Evolutionary conservation across 2,329 filamentous ascomycete genomes (phyloP).

Genomic region (Pseudogymnoascus sp.): DNA sequence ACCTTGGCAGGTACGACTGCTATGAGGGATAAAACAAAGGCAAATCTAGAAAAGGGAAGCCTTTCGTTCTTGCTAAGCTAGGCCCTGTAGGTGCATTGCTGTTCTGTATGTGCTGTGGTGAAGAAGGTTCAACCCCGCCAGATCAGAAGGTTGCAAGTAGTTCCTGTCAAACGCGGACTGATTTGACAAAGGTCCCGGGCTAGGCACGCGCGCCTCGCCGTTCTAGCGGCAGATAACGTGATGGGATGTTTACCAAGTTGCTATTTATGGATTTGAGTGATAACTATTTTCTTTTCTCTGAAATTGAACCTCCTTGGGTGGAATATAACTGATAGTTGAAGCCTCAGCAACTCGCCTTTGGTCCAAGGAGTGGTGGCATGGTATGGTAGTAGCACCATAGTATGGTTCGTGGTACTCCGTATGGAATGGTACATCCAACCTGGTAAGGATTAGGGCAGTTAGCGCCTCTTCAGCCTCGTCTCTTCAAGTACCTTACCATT

Average conservation of each 20-base stretch:
- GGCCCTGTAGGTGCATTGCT: not conserved
- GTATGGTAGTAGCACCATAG: not conserved
- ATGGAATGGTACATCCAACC: not conserved
- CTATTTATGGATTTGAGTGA: not conserved
- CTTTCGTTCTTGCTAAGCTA: not conserved
- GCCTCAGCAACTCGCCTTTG: not conserved
- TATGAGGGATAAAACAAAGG: not conserved
- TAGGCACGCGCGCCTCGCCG: not conserved
- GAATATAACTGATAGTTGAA: not conserved
- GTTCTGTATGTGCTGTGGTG: not conserved
- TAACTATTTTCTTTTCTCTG: not conserved
- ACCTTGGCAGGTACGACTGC: conserved; percentile 1
- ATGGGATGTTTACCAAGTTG: not conserved
- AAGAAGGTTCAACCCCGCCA: not conserved
- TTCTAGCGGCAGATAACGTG: conserved; percentile 5
- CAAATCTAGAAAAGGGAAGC: not conserved
- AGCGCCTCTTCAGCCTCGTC: conserved; percentile 5
- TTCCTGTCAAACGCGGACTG: not conserved
- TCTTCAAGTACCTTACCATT: conserved; percentile 1
- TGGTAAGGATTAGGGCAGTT: not conserved
- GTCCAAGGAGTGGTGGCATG: not conserved
- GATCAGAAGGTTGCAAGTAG: not conserved
- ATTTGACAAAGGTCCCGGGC: not conserved
- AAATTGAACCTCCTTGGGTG: not conserved
- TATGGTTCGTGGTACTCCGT: not conserved